These are phyloP conservation scores for Pseudogymnoascus sp. DNA, from an alignment of 2,329 filamentous ascomycete genomes.

Conservation along the genomic window DNA sequence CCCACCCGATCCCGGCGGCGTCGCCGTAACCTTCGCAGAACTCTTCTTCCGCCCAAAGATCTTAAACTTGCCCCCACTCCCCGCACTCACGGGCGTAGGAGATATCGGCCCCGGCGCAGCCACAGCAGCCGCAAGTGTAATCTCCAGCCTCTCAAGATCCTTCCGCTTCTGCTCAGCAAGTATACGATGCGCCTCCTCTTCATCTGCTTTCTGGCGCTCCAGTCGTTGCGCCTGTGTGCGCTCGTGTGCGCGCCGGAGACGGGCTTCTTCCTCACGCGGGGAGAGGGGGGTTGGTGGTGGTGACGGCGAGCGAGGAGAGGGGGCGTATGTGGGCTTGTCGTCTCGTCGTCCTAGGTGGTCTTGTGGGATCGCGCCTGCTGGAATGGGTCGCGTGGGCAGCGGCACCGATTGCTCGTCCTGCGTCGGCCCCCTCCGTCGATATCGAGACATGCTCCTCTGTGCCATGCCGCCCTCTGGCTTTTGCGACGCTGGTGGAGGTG, in stretches of 20 bases:
- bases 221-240: background rate
- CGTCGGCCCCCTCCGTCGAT: slow-evolving; percentile 24
- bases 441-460: slow-evolving; percentile 32
- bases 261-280: slow-evolving; percentile 11
- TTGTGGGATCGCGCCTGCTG: slow-evolving; percentile 15
- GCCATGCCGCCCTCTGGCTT: slow-evolving; percentile 21
- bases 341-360: background rate
- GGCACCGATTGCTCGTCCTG: slow-evolving; percentile 8
- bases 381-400: slow-evolving; percentile 4
- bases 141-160: slow-evolving; percentile 27
- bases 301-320: slow-evolving; percentile 15
- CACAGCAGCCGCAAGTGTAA: slow-evolving; percentile 24
- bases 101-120: slow-evolving; percentile 9
- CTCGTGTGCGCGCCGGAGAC: slow-evolving; percentile 10
- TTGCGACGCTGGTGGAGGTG: slow-evolving; percentile 22
- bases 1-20: slow-evolving; percentile 13
- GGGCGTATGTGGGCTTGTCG: background rate
- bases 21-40: slow-evolving; percentile 14
- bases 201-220: slow-evolving; percentile 13
- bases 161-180: slow-evolving; percentile 27
- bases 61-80: slow-evolving; percentile 21
- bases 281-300: slow-evolving; percentile 11
- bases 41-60: slow-evolving; percentile 25
- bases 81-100: slow-evolving; percentile 15
- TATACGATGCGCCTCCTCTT: slow-evolving; percentile 18